Conservation (phyloP, 495 filamentous ascomycete genomes). For the Hypoxylon cercidicola region DNA sequence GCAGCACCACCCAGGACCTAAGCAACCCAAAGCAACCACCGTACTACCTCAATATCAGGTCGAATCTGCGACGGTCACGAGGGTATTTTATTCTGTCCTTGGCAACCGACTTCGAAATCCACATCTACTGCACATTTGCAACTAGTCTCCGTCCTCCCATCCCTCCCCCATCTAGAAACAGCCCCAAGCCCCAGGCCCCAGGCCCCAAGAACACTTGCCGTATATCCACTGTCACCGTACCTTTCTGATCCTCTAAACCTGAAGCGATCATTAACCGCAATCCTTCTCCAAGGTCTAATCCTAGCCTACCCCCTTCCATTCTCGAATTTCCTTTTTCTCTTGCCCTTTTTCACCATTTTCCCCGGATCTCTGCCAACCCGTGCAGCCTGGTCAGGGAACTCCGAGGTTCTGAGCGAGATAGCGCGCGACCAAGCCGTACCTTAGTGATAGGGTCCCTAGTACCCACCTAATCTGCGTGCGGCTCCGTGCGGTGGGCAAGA, state of each 20-base stretch:
- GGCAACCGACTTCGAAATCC: slow-evolving; percentile 33
- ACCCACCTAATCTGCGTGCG: slow-evolving; percentile 41
- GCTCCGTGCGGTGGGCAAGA: slow-evolving; percentile 38
- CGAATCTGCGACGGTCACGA: slow-evolving; percentile 41
- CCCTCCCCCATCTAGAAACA: slow-evolving; percentile 19
- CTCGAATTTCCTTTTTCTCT: slow-evolving; percentile 19
- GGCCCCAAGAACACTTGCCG: slow-evolving; percentile 32
- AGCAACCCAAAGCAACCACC: neutral
- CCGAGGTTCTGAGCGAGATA: slow-evolving; percentile 32
- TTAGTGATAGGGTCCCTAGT: slow-evolving; percentile 38
- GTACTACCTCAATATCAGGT: slow-evolving; percentile 39
- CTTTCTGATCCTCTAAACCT: slow-evolving; percentile 34
- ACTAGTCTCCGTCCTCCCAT: slow-evolving; percentile 31
- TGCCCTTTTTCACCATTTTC: slow-evolving; percentile 9
- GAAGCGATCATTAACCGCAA: slow-evolving; percentile 41
- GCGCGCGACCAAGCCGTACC: slow-evolving; percentile 36
- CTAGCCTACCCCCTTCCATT: slow-evolving; percentile 35
- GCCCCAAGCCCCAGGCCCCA: slow-evolving; percentile 12
- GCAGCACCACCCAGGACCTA: slow-evolving; percentile 9
- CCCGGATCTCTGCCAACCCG: slow-evolving; percentile 28
- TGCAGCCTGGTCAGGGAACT: slow-evolving; percentile 34
- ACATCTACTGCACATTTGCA: slow-evolving; percentile 18
- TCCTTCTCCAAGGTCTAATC: slow-evolving; percentile 30
- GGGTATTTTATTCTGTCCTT: slow-evolving; percentile 36
- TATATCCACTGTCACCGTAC: slow-evolving; percentile 36